These are phyloP conservation scores for Fusarium temperatum DNA, from an alignment of 2,329 filamentous ascomycete genomes.

Conservation along the genomic window DNA sequence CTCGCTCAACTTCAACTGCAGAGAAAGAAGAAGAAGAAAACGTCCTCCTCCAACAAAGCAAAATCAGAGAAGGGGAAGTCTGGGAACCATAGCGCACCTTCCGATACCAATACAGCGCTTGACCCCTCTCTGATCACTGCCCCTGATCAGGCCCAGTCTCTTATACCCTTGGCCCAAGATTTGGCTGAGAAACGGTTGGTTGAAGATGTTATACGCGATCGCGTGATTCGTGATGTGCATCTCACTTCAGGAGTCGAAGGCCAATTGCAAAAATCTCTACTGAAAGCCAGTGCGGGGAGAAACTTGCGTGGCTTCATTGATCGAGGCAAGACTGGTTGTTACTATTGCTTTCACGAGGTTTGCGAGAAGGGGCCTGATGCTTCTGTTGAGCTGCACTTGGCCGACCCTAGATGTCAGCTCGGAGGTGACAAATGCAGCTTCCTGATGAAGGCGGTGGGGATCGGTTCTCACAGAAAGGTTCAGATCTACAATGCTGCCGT, in stretches of 20 bases:
- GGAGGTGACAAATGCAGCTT: not conserved
- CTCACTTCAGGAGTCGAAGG: not conserved
- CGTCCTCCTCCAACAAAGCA: not conserved
- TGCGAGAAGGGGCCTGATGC: not conserved
- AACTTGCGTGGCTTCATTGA: not conserved
- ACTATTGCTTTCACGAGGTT: not conserved
- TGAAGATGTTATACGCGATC: not conserved
- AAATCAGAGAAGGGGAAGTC: not conserved
- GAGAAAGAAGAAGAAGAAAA: not conserved
- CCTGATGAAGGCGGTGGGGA: not conserved
- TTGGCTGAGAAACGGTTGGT: rapidly evolving
- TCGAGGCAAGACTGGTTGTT: rapidly evolving
- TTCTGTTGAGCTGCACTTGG: rapidly evolving
- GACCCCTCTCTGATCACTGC: not conserved
- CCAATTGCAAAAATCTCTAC: not conserved
- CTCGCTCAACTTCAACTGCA: not conserved
- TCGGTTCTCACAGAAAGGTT: not conserved
- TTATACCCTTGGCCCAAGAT: rapidly evolving
- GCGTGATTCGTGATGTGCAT: not conserved
- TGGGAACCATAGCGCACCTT: not conserved
- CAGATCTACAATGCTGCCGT: not conserved
- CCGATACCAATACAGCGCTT: not conserved
- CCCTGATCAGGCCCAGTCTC: not conserved
- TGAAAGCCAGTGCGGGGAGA: rapidly evolving
- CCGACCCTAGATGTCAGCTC: not conserved